Evolutionary conservation across 306 rosid species (phyloP).

Genomic region (Gleditsia sinensis): DNA sequence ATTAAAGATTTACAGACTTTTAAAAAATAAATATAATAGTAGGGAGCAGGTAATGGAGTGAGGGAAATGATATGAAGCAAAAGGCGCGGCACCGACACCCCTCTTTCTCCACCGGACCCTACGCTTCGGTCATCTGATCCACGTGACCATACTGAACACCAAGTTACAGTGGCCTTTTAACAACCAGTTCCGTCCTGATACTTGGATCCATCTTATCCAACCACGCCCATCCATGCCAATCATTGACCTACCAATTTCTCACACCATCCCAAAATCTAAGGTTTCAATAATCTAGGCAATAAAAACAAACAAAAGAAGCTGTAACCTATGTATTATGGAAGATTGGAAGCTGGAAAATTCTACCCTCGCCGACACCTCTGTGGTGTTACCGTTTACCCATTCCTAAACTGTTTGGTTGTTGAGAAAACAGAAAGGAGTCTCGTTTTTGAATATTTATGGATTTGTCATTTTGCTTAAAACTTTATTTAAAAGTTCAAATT

Average conservation of each 20-base stretch:
- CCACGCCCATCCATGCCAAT: neutral
- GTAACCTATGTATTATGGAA: too few species aligned
- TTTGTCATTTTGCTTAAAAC: neutral
- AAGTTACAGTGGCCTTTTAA: neutral
- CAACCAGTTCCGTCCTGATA: neutral
- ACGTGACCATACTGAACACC: neutral
- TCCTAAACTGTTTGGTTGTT: constrained; percentile 6
- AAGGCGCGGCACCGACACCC: neutral
- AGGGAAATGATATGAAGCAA: too few species aligned
- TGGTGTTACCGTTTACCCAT: neutral
- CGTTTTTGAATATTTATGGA: neutral
- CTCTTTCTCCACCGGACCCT: neutral
- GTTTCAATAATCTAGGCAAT: too few species aligned
- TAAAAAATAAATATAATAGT: too few species aligned
- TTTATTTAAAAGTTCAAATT: neutral
- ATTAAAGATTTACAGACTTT: too few species aligned
- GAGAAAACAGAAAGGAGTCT: neutral
- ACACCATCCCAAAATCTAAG: neutral
- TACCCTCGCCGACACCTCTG: neutral
- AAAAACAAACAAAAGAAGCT: too few species aligned
- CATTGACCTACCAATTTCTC: neutral
- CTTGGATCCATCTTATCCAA: neutral
- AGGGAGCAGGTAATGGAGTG: too few species aligned
- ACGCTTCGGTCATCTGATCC: neutral
- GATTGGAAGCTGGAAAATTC: neutral